A percentile compares a stretch with the other conserved stretches of the same genome.
Conservation (phyloP, 257 asterid genomes). For the Primulina eburnea region DNA sequence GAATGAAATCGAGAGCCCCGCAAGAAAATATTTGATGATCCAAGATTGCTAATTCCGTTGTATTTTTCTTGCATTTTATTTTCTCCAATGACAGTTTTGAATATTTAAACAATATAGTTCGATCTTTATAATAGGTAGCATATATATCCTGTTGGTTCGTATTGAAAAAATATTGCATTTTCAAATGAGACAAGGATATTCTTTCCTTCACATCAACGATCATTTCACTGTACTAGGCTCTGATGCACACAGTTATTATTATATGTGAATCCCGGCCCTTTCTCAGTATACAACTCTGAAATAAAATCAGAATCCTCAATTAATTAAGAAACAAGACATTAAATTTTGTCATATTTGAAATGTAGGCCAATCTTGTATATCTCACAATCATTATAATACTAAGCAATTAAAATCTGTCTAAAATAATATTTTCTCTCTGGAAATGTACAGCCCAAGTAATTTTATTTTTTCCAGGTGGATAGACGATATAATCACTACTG, state of each 20-base stretch:
- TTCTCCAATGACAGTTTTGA: no score
- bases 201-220: slow-evolving; percentile 45
- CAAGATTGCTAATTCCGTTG: neutral
- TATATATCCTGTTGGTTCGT: slow-evolving; percentile 26
- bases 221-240: slow-evolving; percentile 36
- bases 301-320: neutral
- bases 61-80: no score
- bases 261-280: neutral
- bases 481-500: slow-evolving; percentile 90
- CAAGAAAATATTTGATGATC: slow-evolving; percentile 2
- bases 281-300: neutral
- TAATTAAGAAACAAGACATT: neutral
- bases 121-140: no score
- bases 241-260: slow-evolving; percentile 2
- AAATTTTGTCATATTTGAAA: neutral
- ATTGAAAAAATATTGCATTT: slow-evolving; percentile 37
- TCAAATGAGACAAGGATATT: slow-evolving; percentile 33
- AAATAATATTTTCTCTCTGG: neutral
- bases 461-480: slow-evolving; percentile 55
- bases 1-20: slow-evolving; percentile 21
- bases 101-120: no score
- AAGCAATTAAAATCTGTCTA: neutral
- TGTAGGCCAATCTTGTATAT: no score
- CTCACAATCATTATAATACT: neutral
- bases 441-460: neutral